Evolutionary conservation across 176 grass and related monocot genomes (phyloP), one percentile per base, ranked within the genome.

Genomic region (Ananas comosus): DNA sequence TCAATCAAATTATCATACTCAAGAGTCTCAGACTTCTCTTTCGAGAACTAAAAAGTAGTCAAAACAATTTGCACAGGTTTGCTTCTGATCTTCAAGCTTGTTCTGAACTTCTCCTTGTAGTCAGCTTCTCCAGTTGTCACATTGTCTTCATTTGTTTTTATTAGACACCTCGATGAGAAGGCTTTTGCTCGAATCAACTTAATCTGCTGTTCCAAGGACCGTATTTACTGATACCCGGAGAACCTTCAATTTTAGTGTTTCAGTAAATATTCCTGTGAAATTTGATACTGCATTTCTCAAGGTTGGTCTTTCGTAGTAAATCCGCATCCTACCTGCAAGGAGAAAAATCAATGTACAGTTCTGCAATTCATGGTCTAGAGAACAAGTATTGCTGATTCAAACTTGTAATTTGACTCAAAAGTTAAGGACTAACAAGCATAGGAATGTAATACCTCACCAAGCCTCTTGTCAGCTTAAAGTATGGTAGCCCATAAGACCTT

Each of bases 401-500:
- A 7, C 33, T 42, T 42, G 33, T 42, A 42, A 42, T 57, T 57
- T 57, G 8, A 17, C 56, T 61, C 6, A 2, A 18, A 17, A 61
- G 16, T 10, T 19, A 22, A 19, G 56, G 1, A 61, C 56, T 61
- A 19, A 16, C 56, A 61, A 18, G 7, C 2, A n/a, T 22, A 61
- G 17, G 56, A 61, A 19, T 21, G 56, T n/a, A 16, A 67, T 83
- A 88, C 81, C 85, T 83, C 72, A 13, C 42, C 67, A 77, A 72
- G 23, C 7, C 14, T 63, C 61, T 24, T 65, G 51, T 80, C 82
- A 91, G 76, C 89, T 92, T 82, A 92, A 80, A 54, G 85, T 85
- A 49, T 89, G 87, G 70, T 83, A 87, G 28, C 91, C 87, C 81
- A 85, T 80, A 67, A 90, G 51, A 65, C 81, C 81, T 80, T 71